phyloP scores from a whole-genome alignment of 345 rosid species.

The Moricandia arvensis region DNA sequence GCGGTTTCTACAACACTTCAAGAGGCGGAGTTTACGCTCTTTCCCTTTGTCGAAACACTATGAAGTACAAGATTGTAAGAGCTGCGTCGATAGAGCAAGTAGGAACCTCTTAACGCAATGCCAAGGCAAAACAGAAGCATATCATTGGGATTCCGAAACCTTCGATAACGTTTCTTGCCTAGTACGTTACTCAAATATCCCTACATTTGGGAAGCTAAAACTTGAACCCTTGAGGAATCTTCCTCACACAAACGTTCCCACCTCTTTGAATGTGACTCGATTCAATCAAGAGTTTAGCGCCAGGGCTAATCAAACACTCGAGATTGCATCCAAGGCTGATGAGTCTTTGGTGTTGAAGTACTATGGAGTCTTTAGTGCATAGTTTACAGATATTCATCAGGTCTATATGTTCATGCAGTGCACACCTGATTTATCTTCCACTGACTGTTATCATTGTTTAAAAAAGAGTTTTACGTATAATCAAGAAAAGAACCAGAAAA shows the following conservation, averaged over 20 bases:
- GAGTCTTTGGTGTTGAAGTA: conserved; percentile 41
- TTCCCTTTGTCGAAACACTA: conserved; percentile 41
- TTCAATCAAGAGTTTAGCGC: conserved; percentile 36
- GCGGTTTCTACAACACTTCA: conserved; percentile 33
- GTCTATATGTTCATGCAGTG: conserved; percentile 52
- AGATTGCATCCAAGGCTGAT: conserved; percentile 25
- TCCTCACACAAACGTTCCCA: conserved; percentile 5
- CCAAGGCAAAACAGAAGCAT: conserved; percentile 41
- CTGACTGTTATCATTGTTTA: conserved; percentile 41
- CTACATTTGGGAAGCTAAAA: conserved; percentile 33
- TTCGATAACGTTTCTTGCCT: conserved; percentile 30
- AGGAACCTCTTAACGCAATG: conserved; percentile 28
- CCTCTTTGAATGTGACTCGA: conserved; percentile 7
- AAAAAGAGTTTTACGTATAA: background rate
- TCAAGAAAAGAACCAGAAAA: conserved; percentile 24
- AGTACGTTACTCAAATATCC: conserved; percentile 40
- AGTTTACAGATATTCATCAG: background rate
- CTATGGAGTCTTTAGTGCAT: conserved; percentile 39
- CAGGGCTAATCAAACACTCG: conserved; percentile 25
- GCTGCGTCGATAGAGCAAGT: conserved; percentile 23
- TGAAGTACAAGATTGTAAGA: conserved; percentile 26
- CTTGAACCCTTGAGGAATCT: background rate
- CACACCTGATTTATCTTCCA: conserved; percentile 50
- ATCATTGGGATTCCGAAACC: conserved; percentile 29
- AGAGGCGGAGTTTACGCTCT: conserved; percentile 38